Evolutionary conservation across 2,329 filamentous ascomycete species (phyloP), one percentile per base, ranked within the genome.

Genomic region (Septoria linicola): DNA sequence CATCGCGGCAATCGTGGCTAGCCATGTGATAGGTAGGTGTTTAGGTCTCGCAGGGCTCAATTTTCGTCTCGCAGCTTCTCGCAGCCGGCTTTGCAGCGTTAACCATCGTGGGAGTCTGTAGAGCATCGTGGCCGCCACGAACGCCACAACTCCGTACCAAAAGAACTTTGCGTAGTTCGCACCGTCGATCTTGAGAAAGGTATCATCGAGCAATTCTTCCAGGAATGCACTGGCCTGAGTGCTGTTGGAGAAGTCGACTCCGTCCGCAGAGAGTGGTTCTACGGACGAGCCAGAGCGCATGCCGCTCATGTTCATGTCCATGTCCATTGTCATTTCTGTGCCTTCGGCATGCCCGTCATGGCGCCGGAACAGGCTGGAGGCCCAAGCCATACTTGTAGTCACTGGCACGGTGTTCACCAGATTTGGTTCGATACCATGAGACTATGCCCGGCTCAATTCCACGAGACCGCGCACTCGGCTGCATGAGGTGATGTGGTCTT

Each of bases 121-220:
- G 5, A 70, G 51, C 7, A 63, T 61, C n/a, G 59, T 61, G 16
- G 68, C 53, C 1, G 41, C 67, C 32, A 72, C 64, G 4, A 71
- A 58, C 8, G 65, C 62, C 13, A 66, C 66, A 19, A 70, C 59
- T 2, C 69, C 70, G 45, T 70, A 72, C 70, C 70, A 72, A 52
- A 73, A 72, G 47, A 68, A 61, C 30, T 65, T 62, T 1, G 70
- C 70, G 48, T 68, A 67, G 23, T 59, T 59, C 46, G 72, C 70
- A 3, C 65, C 70, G 25, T 64, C 61, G 10, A 68, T 32, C 40
- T 70, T 66, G 25, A 72, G 64, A 16, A 63, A 55, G 5, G 59
- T 61, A 46, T 72, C 70, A 53, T 72, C 66, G 8, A 72, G 59
- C 14, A 73, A 59, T 7, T 70, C 59, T 5, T 53, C 60, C 6